Percentiles rank a stretch among this genome's conserved stretches.
Evolutionary conservation across 2,329 filamentous ascomycete genomes (phyloP).

Genomic region (Diaporthe nobilis): DNA sequence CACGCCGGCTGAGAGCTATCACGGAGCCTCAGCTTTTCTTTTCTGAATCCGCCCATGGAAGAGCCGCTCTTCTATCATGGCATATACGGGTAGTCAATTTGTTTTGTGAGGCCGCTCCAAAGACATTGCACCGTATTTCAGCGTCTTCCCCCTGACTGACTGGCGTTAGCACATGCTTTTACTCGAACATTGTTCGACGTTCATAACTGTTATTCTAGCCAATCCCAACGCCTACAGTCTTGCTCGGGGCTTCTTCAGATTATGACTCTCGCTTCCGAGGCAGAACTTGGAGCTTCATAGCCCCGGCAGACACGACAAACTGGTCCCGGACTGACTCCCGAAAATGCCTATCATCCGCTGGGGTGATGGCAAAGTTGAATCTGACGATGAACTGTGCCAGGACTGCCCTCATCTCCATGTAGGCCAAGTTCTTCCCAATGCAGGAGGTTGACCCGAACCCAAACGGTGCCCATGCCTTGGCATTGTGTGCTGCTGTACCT

Average conservation of each 20-base stretch:
- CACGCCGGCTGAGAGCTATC: background rate
- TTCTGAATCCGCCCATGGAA: background rate
- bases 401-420: slow-evolving; percentile 27
- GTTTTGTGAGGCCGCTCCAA: background rate
- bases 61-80: background rate
- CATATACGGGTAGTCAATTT: background rate
- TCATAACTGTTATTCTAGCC: background rate
- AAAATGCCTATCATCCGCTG: background rate
- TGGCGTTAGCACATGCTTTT: background rate
- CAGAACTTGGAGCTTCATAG: slow-evolving; percentile 1
- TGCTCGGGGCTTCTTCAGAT: background rate
- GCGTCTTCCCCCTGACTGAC: background rate
- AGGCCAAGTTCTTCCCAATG: slow-evolving; percentile 25
- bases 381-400: slow-evolving; percentile 16
- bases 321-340: background rate
- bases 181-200: background rate
- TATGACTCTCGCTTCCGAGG: background rate
- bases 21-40: background rate
- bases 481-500: background rate
- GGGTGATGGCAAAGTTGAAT: slow-evolving; percentile 15
- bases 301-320: background rate
- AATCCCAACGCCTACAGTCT: background rate
- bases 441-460: slow-evolving; percentile 21
- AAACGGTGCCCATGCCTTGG: slow-evolving; percentile 21
- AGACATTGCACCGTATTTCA: too few species aligned